A percentile compares a stretch with the other conserved stretches of the same genome.
Evolutionary conservation across 345 rosid genomes (phyloP).

Genomic region (Boechera stricta): DNA sequence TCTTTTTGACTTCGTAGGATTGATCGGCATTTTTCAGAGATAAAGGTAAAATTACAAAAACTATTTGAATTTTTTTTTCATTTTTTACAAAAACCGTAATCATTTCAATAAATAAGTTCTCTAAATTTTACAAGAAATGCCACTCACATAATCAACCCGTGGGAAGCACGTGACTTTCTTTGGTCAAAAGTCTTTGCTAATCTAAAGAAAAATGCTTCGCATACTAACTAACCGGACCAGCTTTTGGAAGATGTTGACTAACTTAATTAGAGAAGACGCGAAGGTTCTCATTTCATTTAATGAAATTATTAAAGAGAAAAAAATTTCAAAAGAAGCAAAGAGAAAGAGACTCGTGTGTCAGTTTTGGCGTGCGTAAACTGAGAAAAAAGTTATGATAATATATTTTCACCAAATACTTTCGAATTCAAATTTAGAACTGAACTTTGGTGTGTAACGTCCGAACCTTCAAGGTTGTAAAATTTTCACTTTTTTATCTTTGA

Average conservation of each 20-base stretch:
- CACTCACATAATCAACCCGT: no score
- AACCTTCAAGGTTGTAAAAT: background rate
- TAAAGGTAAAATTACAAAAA: no score
- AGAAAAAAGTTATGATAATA: background rate
- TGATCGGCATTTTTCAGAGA: no score
- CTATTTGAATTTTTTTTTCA: no score
- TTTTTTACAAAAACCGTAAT: no score
- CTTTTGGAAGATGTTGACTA: background rate
- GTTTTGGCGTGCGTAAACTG: constrained; percentile 9
- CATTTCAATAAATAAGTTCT: no score
- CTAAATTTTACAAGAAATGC: no score
- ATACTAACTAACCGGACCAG: no score
- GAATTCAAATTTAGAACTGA: background rate
- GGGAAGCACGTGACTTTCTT: no score
- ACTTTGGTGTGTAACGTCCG: background rate
- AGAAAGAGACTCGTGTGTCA: constrained; percentile 18
- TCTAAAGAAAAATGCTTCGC: no score
- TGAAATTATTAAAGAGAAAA: background rate
- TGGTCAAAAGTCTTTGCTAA: no score
- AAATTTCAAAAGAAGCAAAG: constrained; percentile 16
- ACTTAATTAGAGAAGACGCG: constrained; percentile 5
- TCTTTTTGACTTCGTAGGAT: no score
- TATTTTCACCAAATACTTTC: constrained; percentile 12
- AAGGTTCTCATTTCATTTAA: constrained; percentile 15
- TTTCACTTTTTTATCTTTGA: background rate